Percentiles rank a stretch among this genome's conserved stretches.
These are phyloP conservation scores for Pinus tabuliformis DNA, from an alignment of 75 land plant species.

Conservation along the genomic window DNA sequence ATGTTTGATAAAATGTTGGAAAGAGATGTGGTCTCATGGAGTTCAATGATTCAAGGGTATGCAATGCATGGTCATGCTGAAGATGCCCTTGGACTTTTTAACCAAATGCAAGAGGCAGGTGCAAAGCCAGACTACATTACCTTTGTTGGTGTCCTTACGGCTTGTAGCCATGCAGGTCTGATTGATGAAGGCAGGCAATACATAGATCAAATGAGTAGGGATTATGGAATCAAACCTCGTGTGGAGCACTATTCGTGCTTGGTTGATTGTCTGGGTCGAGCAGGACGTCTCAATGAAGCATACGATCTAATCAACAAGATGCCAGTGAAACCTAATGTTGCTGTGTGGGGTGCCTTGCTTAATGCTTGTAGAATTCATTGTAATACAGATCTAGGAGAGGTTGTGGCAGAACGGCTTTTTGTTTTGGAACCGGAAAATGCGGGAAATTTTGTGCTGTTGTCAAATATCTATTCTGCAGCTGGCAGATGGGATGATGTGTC, in stretches of 20 bases:
- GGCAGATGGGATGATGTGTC: constrained; percentile 14
- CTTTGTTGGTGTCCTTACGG: constrained; percentile 42
- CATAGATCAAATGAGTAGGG: constrained; percentile 13
- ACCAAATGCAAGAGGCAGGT: constrained; percentile 21
- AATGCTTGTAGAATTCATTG: constrained; percentile 12
- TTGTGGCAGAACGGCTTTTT: constrained; percentile 6
- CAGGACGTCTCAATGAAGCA: constrained; percentile 21
- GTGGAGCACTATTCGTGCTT: constrained; percentile 27
- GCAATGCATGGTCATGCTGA: constrained; percentile 52
- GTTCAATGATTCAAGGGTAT: constrained; percentile 59
- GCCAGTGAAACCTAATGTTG: constrained; percentile 21
- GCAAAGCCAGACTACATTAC: constrained; percentile 50
- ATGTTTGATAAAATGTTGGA: constrained; percentile 16
- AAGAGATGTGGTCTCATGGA: constrained; percentile 32
- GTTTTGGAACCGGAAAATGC: constrained; percentile 17
- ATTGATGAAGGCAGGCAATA: constrained; percentile 11
- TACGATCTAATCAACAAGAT: constrained; percentile 10
- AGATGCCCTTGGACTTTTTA: constrained; percentile 36
- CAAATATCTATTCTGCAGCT: constrained; percentile 13
- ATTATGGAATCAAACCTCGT: constrained; percentile 12
- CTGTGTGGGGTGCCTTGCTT: constrained; percentile 23
- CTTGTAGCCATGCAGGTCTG: constrained; percentile 19
- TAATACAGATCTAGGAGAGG: constrained; percentile 4
- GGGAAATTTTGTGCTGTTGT: constrained; percentile 13
- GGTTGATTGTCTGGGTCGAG: constrained; percentile 33